These are phyloP conservation scores for Calonectria henricotiae DNA, from an alignment of 2,329 filamentous ascomycete species.

Conservation along the genomic window DNA sequence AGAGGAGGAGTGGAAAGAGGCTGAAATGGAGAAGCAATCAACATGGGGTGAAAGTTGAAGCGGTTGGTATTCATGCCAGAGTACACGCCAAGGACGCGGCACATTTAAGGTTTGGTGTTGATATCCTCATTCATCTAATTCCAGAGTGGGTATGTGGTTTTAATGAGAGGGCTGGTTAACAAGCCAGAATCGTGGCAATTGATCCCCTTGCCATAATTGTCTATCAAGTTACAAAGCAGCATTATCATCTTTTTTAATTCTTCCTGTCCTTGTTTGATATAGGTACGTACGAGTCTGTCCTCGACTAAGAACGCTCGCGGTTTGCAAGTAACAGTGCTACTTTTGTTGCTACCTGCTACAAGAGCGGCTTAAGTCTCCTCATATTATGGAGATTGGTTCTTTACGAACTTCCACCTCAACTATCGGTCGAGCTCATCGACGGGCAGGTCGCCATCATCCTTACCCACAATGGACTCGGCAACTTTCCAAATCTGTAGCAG, in stretches of 20 bases:
- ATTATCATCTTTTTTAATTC: conserved; percentile 28
- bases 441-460: conserved; percentile 82
- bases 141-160: too few species aligned
- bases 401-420: conserved; percentile 57
- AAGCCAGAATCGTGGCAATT: neutral
- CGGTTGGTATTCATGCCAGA: neutral
- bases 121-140: neutral
- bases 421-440: conserved; percentile 83
- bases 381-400: conserved; percentile 55
- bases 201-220: neutral
- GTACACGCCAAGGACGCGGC: neutral
- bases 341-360: conserved; percentile 44
- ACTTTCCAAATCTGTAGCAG: conserved; percentile 96
- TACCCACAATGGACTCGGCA: conserved; percentile 84
- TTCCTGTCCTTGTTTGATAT: conserved; percentile 43
- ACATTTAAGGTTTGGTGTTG: neutral
- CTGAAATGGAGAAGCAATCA: conserved; percentile 47
- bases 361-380: conserved; percentile 51
- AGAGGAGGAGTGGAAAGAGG: conserved; percentile 63
- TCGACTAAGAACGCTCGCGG: conserved; percentile 32
- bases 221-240: neutral
- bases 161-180: neutral
- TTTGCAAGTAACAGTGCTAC: conserved; percentile 1
- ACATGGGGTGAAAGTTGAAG: conserved; percentile 21
- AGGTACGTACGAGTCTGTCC: conserved; percentile 8